phyloP scores from a whole-genome alignment of 306 rosid genomes.

The Glycine latifolia region DNA sequence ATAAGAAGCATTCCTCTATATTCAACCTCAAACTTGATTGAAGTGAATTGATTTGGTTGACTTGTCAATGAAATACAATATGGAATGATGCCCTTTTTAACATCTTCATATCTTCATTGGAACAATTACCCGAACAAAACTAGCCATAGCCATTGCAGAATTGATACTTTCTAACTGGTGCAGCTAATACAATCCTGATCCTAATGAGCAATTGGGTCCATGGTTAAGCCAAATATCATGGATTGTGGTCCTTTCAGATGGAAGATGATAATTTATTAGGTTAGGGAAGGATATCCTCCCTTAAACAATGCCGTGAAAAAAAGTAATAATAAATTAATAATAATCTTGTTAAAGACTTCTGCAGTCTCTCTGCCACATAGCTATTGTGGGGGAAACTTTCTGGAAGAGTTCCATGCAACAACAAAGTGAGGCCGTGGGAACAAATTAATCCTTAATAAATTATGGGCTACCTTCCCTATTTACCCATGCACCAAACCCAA shows the following conservation, averaged over 20 bases:
- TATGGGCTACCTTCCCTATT: too few species aligned
- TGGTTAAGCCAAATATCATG: slow-evolving; percentile 35
- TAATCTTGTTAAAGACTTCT: background rate
- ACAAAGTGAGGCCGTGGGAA: background rate
- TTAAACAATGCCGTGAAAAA: background rate
- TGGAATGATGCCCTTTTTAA: slow-evolving; percentile 4
- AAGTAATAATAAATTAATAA: background rate
- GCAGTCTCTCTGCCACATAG: background rate
- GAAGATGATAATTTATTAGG: slow-evolving; percentile 11
- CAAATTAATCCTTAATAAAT: slow-evolving; percentile 1
- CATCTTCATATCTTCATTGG: slow-evolving; percentile 10
- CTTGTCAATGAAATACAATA: slow-evolving; percentile 15
- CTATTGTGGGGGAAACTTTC: slow-evolving; percentile 10
- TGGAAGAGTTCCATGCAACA: slow-evolving; percentile 14
- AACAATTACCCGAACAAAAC: slow-evolving; percentile 26
- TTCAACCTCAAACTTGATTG: slow-evolving; percentile 19
- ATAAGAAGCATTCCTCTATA: slow-evolving; percentile 30
- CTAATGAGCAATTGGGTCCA: slow-evolving; percentile 14
- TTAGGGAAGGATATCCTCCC: background rate
- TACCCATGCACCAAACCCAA: too few species aligned
- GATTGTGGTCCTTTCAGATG: background rate
- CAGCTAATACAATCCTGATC: slow-evolving; percentile 12
- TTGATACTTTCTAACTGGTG: background rate
- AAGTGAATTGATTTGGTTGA: slow-evolving; percentile 22
- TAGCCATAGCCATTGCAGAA: slow-evolving; percentile 18